A percentile compares a stretch with the other conserved stretches of the same genome.
These are phyloP conservation scores for Dryas drummondii DNA, from an alignment of 306 rosid species.

Conservation along the genomic window DNA sequence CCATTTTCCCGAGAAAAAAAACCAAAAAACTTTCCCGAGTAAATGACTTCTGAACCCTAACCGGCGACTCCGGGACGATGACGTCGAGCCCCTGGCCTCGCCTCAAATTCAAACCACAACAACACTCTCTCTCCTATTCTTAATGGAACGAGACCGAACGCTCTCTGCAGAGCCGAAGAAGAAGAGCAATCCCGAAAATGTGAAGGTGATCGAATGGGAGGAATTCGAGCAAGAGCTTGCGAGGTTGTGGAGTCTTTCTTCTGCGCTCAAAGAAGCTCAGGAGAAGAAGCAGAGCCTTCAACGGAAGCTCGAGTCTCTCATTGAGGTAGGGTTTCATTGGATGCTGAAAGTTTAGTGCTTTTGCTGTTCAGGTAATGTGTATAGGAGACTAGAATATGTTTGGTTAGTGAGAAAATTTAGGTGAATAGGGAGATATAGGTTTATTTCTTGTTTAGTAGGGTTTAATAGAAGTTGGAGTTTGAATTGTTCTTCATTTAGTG, in stretches of 20 bases:
- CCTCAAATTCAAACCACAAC: constrained; percentile 19
- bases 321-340: constrained; percentile 64
- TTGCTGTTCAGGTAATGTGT: neutral
- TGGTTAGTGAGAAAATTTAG: neutral
- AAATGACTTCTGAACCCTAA: constrained; percentile 34
- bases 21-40: constrained; percentile 22
- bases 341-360: neutral
- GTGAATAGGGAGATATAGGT: neutral
- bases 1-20: constrained; percentile 20
- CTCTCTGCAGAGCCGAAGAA: constrained; percentile 26
- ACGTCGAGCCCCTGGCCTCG: constrained; percentile 43
- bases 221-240: constrained; percentile 86
- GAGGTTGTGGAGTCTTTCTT: constrained; percentile 74
- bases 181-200: constrained; percentile 46
- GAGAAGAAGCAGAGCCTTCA: constrained; percentile 59
- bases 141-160: constrained; percentile 54
- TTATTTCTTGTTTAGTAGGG: neutral
- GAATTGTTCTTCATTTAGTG: neutral
- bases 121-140: constrained; percentile 12
- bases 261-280: constrained; percentile 61
- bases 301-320: constrained; percentile 53
- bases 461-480: neutral
- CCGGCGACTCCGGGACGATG: constrained; percentile 57
- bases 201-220: constrained; percentile 72
- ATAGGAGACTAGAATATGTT: neutral